These are phyloP conservation scores for Trifolium dubium DNA, from an alignment of 306 rosid genomes.

Conservation along the genomic window DNA sequence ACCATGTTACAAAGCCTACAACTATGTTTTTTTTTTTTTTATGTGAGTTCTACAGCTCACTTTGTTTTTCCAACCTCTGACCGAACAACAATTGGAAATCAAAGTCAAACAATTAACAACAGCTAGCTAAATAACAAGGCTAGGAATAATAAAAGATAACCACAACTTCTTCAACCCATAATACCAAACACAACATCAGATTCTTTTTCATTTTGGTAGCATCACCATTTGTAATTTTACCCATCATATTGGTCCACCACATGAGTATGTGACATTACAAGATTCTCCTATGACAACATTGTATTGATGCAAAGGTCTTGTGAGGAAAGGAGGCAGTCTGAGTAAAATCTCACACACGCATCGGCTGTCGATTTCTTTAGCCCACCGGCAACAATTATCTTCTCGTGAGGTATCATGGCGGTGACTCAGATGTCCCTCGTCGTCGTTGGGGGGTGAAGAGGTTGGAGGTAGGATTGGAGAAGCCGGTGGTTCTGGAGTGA, in stretches of 20 bases:
- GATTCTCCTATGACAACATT: slow-evolving; percentile 53
- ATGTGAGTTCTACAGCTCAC: slow-evolving; percentile 14
- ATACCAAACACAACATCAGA: slow-evolving; percentile 20
- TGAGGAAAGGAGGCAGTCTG: slow-evolving; percentile 60
- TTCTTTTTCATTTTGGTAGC: slow-evolving; percentile 30
- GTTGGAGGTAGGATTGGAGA: slow-evolving; percentile 4
- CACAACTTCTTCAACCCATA: slow-evolving; percentile 33
- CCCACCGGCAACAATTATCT: slow-evolving; percentile 82
- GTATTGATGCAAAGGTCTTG: slow-evolving; percentile 64
- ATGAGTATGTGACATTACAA: slow-evolving; percentile 60
- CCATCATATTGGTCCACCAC: slow-evolving; percentile 61
- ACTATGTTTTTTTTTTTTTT: background rate
- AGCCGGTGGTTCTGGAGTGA: slow-evolving; percentile 39
- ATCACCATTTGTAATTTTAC: background rate
- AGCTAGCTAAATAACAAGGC: slow-evolving; percentile 19
- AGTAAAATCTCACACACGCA: slow-evolving; percentile 67
- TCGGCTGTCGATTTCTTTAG: slow-evolving; percentile 60
- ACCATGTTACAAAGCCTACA: slow-evolving; percentile 21
- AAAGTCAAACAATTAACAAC: background rate
- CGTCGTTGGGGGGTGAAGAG: background rate
- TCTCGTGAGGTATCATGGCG: slow-evolving; percentile 39
- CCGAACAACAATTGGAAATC: slow-evolving; percentile 1
- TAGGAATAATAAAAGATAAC: slow-evolving; percentile 30
- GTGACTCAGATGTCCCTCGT: background rate
- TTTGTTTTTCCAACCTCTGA: slow-evolving; percentile 29